A percentile compares a stretch with the other conserved stretches of the same genome.
Evolutionary conservation across 1,284 basidiomycete species (phyloP).

Genomic region (Vanrija pseudolonga): DNA sequence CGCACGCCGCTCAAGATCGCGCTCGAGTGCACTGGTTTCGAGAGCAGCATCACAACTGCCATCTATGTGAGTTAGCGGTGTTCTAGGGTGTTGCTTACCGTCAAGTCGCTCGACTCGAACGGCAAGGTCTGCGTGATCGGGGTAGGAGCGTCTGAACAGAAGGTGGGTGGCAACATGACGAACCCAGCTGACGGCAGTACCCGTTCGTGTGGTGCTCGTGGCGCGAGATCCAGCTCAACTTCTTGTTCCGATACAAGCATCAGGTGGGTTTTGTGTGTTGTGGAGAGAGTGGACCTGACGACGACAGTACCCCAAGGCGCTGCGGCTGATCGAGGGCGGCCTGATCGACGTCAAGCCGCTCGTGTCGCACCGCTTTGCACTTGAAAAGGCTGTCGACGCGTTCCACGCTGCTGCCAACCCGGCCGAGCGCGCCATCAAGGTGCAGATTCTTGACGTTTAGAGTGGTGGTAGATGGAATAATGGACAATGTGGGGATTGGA

Average conservation of each 20-base stretch:
- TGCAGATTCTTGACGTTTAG: slow-evolving; percentile 19
- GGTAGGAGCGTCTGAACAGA: slow-evolving; percentile 50
- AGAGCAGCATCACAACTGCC: slow-evolving; percentile 76
- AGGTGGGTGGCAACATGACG: no score
- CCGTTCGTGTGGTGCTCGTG: slow-evolving; percentile 53
- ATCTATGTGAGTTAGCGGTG: slow-evolving; percentile 55
- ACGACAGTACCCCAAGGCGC: slow-evolving; percentile 63
- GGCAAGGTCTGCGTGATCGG: slow-evolving; percentile 55
- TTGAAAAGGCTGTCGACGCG: slow-evolving; percentile 67
- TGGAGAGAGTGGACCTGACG: background rate
- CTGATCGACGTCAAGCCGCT: slow-evolving; percentile 78
- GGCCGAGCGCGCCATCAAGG: slow-evolving; percentile 22
- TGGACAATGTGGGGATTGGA: no score
- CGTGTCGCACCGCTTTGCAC: slow-evolving; percentile 71
- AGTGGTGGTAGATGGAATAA: background rate
- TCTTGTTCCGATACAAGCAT: slow-evolving; percentile 51
- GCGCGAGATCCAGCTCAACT: slow-evolving; percentile 55
- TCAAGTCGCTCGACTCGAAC: slow-evolving; percentile 48
- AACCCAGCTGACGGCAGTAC: slow-evolving; percentile 26
- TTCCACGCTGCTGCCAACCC: slow-evolving; percentile 55
- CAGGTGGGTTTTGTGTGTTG: slow-evolving; percentile 26
- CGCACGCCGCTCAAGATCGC: slow-evolving; percentile 36
- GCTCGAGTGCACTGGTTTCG: slow-evolving; percentile 66
- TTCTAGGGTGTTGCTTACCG: background rate
- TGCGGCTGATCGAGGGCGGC: slow-evolving; percentile 67